These are phyloP conservation scores for Epichloe brachyelytri DNA, from an alignment of 2,329 filamentous ascomycete species.

Conservation along the genomic window DNA sequence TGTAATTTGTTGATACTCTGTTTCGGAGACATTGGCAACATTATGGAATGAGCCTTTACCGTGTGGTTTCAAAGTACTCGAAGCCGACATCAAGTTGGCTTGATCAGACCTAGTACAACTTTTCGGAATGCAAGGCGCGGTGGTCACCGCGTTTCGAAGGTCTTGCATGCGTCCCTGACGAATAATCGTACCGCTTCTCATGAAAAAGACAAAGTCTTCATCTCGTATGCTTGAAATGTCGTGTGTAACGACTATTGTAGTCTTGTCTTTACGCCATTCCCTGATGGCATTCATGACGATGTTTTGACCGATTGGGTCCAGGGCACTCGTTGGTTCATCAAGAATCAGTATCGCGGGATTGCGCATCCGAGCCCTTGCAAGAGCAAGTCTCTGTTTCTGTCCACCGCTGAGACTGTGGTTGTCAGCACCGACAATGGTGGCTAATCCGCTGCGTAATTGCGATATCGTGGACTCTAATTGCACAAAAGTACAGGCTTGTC, in stretches of 20 bases:
- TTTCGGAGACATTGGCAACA: not conserved
- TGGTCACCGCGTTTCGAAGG: not conserved
- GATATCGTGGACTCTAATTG: conserved; percentile 56
- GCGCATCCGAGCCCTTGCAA: conserved; percentile 66
- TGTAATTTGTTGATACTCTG: not conserved
- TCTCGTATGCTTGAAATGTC: conserved; percentile 64
- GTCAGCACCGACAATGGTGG: conserved; percentile 59
- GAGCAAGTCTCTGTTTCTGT: conserved; percentile 67
- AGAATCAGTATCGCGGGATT: conserved; percentile 72
- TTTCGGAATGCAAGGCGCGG: not conserved
- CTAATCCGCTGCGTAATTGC: conserved; percentile 53
- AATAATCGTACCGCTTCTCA: conserved; percentile 56
- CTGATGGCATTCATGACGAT: conserved; percentile 64
- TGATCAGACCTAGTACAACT: not conserved
- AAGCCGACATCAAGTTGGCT: not conserved
- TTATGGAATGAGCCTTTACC: too few species aligned
- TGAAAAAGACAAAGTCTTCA: conserved; percentile 66
- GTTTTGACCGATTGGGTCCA: conserved; percentile 60
- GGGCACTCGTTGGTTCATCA: conserved; percentile 77
- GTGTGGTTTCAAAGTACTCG: not conserved
- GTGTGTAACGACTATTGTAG: conserved; percentile 88
- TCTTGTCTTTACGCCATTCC: conserved; percentile 65
- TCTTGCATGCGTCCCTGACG: conserved; percentile 41
- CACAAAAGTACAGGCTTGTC: conserved; percentile 50
- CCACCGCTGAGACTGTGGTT: conserved; percentile 69